Evolutionary conservation across 78 protist genomes (phyloP).

Genomic region (Dictyostelium intermedium): DNA sequence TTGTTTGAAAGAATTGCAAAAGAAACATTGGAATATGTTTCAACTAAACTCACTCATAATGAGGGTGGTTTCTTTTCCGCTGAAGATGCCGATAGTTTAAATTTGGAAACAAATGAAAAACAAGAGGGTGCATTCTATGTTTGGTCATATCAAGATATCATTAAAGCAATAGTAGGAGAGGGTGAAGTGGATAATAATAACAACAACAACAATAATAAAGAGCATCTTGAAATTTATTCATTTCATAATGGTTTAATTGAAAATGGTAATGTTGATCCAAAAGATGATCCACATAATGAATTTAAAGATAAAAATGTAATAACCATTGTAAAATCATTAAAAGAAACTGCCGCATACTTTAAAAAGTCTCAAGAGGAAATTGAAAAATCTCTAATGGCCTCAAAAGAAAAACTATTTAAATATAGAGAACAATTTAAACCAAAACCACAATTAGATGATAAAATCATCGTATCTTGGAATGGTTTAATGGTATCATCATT

Average conservation of each 20-base stretch:
- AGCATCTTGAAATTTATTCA: neutral
- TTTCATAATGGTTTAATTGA: constrained; percentile 32
- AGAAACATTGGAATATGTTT: constrained; percentile 49
- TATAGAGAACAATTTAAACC: constrained; percentile 49
- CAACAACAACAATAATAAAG: neutral
- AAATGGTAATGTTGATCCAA: constrained; percentile 82
- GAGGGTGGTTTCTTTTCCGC: constrained; percentile 84
- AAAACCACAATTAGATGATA: constrained; percentile 87
- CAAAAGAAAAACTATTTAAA: constrained; percentile 1
- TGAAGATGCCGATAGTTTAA: constrained; percentile 87
- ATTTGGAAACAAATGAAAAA: constrained; percentile 20
- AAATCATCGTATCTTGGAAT: constrained; percentile 87
- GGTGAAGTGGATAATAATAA: no score
- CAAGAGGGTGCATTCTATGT: constrained; percentile 88
- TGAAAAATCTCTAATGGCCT: neutral
- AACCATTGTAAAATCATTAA: neutral
- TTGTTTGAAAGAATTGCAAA: neutral
- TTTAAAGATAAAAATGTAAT: constrained; percentile 78
- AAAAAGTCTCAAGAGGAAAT: constrained; percentile 8
- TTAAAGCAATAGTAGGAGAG: neutral
- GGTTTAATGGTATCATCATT: constrained; percentile 86
- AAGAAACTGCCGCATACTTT: constrained; percentile 45
- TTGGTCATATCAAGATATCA: constrained; percentile 72
- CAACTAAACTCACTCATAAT: neutral
- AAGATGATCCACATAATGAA: constrained; percentile 86